Evolutionary conservation across 305 asterid genomes (phyloP).

Genomic region (Fraxinus baroniana): DNA sequence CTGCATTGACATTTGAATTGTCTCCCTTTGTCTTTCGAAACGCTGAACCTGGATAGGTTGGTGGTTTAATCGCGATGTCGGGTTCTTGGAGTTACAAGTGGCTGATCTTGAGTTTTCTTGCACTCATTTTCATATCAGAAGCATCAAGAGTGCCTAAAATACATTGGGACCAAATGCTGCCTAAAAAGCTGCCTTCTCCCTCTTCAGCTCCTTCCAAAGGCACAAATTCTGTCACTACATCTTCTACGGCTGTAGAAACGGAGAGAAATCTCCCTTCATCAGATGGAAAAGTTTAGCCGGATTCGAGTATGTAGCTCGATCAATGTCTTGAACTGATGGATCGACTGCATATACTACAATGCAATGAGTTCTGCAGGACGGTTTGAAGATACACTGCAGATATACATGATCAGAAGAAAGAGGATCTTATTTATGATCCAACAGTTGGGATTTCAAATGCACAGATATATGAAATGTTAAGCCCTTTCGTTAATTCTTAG

Average conservation of each 20-base stretch:
- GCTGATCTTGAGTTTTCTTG: constrained; percentile 43
- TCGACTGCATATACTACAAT: too few species aligned
- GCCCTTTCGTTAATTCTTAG: constrained; percentile 1
- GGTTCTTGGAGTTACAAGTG: constrained; percentile 44
- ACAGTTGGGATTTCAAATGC: constrained; percentile 24
- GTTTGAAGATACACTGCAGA: constrained; percentile 1
- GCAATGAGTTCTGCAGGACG: neutral
- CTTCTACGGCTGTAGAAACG: constrained; percentile 30
- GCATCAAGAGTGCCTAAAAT: constrained; percentile 65
- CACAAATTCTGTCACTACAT: constrained; percentile 47
- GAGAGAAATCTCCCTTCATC: constrained; percentile 44
- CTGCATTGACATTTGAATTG: too few species aligned
- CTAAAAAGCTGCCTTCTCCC: constrained; percentile 78
- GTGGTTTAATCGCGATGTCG: constrained; percentile 38
- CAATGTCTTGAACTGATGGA: too few species aligned
- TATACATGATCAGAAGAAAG: neutral
- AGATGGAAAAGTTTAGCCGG: constrained; percentile 54
- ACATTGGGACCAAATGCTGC: constrained; percentile 79
- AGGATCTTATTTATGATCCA: constrained; percentile 19
- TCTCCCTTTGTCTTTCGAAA: neutral
- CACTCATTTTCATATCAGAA: constrained; percentile 55
- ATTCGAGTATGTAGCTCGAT: constrained; percentile 7
- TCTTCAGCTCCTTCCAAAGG: constrained; percentile 88
- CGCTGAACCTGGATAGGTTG: neutral
- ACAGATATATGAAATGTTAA: constrained; percentile 1